Percentiles rank a stretch among this genome's conserved stretches.
These are phyloP conservation scores for Thalia dealbata DNA, from an alignment of 176 grass and related monocot species.

Conservation along the genomic window DNA sequence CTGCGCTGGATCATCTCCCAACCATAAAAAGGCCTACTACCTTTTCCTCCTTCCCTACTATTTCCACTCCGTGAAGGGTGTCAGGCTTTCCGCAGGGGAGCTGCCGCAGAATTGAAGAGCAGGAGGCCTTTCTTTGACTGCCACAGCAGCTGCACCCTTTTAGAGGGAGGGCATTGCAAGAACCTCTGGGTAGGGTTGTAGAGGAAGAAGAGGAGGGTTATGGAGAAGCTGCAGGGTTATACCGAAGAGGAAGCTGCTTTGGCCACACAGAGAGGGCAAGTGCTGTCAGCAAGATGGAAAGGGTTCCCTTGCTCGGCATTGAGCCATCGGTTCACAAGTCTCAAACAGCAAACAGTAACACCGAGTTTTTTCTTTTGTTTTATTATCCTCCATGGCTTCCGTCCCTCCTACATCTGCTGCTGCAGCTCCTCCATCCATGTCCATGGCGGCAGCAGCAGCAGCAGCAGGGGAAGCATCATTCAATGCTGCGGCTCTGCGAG, in stretches of 20 bases:
- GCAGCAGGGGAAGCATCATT: no score
- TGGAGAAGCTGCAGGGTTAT: not conserved
- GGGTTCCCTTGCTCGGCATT: not conserved
- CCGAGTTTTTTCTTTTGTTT: no score
- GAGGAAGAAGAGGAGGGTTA: not conserved
- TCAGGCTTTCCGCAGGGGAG: conserved; percentile 3
- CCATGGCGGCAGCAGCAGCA: no score
- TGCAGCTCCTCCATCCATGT: no score
- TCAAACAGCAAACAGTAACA: no score
- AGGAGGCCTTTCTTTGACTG: not conserved
- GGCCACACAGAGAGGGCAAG: not conserved
- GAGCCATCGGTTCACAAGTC: not conserved
- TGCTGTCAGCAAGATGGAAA: not conserved
- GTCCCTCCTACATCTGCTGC: no score
- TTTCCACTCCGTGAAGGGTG: not conserved
- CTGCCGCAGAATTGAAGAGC: not conserved
- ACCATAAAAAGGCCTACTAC: not conserved
- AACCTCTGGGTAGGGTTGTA: not conserved
- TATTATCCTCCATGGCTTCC: no score
- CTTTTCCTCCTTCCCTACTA: no score
- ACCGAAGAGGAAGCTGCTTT: not conserved
- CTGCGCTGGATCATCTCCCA: not conserved
- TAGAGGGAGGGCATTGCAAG: not conserved
- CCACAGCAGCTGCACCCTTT: not conserved
- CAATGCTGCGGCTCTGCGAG: no score